Percentiles rank a stretch among this genome's conserved stretches.
Evolutionary conservation across 2,329 filamentous ascomycete genomes (phyloP).

Genomic region (Berkeleyomyces basicola): DNA sequence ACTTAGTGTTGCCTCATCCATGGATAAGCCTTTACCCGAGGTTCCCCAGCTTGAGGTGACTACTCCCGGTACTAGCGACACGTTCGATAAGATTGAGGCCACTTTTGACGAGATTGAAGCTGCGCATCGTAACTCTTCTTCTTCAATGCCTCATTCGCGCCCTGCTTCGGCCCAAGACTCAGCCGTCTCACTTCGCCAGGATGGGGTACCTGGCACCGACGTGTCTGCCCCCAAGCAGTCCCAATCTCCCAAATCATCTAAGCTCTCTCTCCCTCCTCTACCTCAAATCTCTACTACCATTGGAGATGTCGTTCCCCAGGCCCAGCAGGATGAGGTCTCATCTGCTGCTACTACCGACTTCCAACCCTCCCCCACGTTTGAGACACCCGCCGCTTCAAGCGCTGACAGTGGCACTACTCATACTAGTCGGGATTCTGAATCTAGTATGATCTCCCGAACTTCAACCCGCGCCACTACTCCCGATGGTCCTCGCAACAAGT

Average conservation of each 20-base stretch:
- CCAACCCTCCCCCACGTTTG: constrained; percentile 38
- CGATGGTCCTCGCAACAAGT: constrained; percentile 45
- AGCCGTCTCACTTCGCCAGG: constrained; percentile 13
- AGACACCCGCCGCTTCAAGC: constrained; percentile 59
- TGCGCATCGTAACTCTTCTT: not conserved
- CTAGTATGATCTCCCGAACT: constrained; percentile 60
- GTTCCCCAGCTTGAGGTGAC: constrained; percentile 34
- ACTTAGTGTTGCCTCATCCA: constrained; percentile 25
- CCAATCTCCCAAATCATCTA: constrained; percentile 21
- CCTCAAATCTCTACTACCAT: constrained; percentile 39
- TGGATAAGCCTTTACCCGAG: constrained; percentile 53
- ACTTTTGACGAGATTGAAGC: not conserved
- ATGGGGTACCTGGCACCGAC: not conserved
- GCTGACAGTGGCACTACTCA: constrained; percentile 66
- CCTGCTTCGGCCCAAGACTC: constrained; percentile 29
- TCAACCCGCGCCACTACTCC: constrained; percentile 84
- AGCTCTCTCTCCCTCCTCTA: constrained; percentile 35
- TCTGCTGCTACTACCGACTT: constrained; percentile 24
- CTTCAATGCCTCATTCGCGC: constrained; percentile 18
- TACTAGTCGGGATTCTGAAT: constrained; percentile 63
- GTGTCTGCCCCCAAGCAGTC: not conserved
- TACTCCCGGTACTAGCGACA: constrained; percentile 24
- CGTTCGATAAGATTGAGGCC: constrained; percentile 1
- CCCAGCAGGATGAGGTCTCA: constrained; percentile 19
- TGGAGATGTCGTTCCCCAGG: constrained; percentile 31